These are phyloP conservation scores for Inga laurina DNA, from an alignment of 306 rosid genomes.

Conservation along the genomic window DNA sequence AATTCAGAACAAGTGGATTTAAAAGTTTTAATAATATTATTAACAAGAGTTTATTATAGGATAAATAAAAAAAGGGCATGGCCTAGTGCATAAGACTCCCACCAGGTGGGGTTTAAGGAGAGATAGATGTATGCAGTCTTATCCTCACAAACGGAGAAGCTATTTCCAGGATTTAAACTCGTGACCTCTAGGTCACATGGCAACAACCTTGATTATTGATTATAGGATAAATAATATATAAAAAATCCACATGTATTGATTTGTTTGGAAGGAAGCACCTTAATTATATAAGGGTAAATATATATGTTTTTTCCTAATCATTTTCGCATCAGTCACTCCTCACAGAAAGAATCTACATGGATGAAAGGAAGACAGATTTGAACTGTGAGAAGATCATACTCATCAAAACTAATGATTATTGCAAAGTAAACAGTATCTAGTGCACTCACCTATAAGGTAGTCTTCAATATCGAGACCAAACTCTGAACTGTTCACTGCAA, in stretches of 20 bases:
- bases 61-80: too few relatives aligned
- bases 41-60: not conserved
- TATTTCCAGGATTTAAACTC: too few relatives aligned
- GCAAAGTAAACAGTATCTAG: constrained; percentile 8
- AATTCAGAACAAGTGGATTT: not conserved
- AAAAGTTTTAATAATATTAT: too few relatives aligned
- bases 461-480: constrained; percentile 86
- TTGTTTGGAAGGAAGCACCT: not conserved
- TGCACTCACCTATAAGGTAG: constrained; percentile 78
- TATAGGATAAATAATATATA: not conserved
- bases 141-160: too few relatives aligned
- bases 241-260: not conserved
- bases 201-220: too few relatives aligned
- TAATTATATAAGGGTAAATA: too few relatives aligned
- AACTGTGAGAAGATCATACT: constrained; percentile 1
- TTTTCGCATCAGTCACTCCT: constrained; percentile 2
- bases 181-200: too few relatives aligned
- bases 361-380: not conserved
- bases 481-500: constrained; percentile 74
- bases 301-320: not conserved
- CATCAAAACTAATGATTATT: constrained; percentile 7
- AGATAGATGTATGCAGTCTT: too few relatives aligned
- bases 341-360: constrained; percentile 10
- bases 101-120: too few relatives aligned
- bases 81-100: too few relatives aligned